Percentiles rank a stretch among this genome's conserved stretches.
phyloP scores from a whole-genome alignment of 768 basidiomycete genomes.

The Hypholoma fasciculare region DNA sequence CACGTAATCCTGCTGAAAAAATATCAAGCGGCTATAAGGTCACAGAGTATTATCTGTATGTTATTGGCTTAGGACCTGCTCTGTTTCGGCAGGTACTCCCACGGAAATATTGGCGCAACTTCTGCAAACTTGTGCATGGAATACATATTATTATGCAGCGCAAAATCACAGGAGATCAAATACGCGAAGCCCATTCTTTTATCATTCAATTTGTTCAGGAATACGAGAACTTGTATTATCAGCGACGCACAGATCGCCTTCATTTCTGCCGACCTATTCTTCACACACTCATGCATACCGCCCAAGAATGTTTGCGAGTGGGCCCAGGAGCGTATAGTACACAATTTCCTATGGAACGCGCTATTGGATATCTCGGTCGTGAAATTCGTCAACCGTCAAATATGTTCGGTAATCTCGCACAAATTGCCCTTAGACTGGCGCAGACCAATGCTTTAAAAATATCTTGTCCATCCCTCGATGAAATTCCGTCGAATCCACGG shows the following conservation, averaged over 20 bases:
- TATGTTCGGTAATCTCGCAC: not conserved
- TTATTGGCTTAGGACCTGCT: constrained; percentile 34
- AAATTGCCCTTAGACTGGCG: constrained; percentile 4
- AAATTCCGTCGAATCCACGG: not conserved
- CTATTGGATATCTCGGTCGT: not conserved
- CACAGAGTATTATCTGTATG: constrained; percentile 30
- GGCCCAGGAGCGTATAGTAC: constrained; percentile 12
- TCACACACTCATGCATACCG: constrained; percentile 32
- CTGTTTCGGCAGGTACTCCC: constrained; percentile 28
- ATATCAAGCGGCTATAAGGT: constrained; percentile 40
- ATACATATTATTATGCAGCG: constrained; percentile 25
- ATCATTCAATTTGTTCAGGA: constrained; percentile 28
- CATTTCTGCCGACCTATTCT: constrained; percentile 17
- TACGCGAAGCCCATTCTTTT: constrained; percentile 20
- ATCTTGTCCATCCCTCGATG: constrained; percentile 4
- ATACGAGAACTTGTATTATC: constrained; percentile 37
- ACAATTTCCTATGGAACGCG: constrained; percentile 1
- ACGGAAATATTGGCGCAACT: constrained; percentile 25
- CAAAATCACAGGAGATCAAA: constrained; percentile 14
- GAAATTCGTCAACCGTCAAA: constrained; percentile 1
- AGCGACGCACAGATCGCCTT: constrained; percentile 13
- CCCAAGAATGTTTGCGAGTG: constrained; percentile 24
- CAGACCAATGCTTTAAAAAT: not conserved
- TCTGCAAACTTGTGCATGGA: constrained; percentile 29
- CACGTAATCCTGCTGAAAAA: constrained; percentile 27